A percentile compares a stretch with the other conserved stretches of the same genome.
Conservation (phyloP, 2,329 filamentous ascomycete genomes). For the Alternaria metachromatica region DNA sequence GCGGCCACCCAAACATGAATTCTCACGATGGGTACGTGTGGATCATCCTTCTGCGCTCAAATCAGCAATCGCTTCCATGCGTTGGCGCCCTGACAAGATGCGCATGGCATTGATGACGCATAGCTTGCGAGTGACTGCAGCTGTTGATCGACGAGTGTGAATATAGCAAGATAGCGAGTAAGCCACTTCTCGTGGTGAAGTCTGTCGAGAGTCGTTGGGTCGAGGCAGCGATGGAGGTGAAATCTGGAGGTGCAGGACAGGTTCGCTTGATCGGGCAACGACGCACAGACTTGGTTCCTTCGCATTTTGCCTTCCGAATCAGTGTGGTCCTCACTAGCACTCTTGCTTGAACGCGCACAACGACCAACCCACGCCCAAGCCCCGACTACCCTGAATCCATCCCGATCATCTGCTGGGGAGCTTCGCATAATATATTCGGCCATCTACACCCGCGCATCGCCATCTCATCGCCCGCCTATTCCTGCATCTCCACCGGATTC, state of each 20-base stretch:
- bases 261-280: constrained; percentile 19
- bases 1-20: neutral
- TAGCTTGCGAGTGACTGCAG: neutral
- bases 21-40: neutral
- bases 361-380: constrained; percentile 6
- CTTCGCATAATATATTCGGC: constrained; percentile 16
- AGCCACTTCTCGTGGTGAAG: neutral
- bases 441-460: constrained; percentile 19
- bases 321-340: constrained; percentile 20
- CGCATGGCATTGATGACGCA: neutral
- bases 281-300: constrained; percentile 20
- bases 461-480: constrained; percentile 9
- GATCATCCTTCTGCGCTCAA: neutral
- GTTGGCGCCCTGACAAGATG: neutral
- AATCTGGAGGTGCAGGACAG: constrained; percentile 1
- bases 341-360: constrained; percentile 19
- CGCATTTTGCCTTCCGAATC: constrained; percentile 20
- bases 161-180: neutral
- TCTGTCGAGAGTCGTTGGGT: neutral
- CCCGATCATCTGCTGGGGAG: constrained; percentile 18
- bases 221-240: neutral
- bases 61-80: neutral
- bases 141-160: neutral
- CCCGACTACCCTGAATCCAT: constrained; percentile 12
- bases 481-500: constrained; percentile 10